These are phyloP conservation scores for Pseudevernia furfuracea DNA, from an alignment of 495 filamentous ascomycete species.

Conservation along the genomic window DNA sequence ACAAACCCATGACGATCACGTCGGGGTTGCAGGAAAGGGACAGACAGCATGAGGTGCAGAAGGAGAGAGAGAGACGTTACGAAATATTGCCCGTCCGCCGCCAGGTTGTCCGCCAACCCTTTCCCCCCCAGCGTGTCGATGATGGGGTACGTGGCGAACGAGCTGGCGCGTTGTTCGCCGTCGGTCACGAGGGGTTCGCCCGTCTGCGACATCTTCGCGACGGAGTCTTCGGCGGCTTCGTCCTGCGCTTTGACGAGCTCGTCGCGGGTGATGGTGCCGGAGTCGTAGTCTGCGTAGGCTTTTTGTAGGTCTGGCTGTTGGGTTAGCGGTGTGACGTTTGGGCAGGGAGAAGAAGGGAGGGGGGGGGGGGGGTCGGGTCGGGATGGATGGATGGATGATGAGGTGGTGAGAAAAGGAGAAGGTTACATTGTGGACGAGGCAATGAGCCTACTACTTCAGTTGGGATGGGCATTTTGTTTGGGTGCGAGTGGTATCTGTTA, in stretches of 20 bases:
- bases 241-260: slow-evolving; percentile 32
- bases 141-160: slow-evolving; percentile 40
- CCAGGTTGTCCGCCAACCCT: slow-evolving; percentile 33
- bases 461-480: slow-evolving; percentile 28
- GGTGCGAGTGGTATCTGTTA: not conserved
- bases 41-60: not conserved
- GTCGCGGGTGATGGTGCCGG: slow-evolving; percentile 28
- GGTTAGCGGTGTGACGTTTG: not conserved
- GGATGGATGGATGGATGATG: too few species aligned
- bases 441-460: slow-evolving; percentile 40
- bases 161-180: slow-evolving; percentile 37
- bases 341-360: not conserved
- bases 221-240: slow-evolving; percentile 37
- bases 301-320: slow-evolving; percentile 29
- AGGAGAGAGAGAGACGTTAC: not conserved
- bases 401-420: too few species aligned
- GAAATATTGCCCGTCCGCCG: slow-evolving; percentile 38
- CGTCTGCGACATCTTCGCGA: slow-evolving; percentile 34
- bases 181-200: slow-evolving; percentile 35
- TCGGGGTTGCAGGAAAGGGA: not conserved
- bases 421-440: slow-evolving; percentile 31
- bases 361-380: not conserved
- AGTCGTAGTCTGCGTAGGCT: slow-evolving; percentile 35
- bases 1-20: not conserved
- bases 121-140: slow-evolving; percentile 35